Evolutionary conservation across 768 basidiomycete genomes (phyloP).

Genomic region (Tricholomella constricta): DNA sequence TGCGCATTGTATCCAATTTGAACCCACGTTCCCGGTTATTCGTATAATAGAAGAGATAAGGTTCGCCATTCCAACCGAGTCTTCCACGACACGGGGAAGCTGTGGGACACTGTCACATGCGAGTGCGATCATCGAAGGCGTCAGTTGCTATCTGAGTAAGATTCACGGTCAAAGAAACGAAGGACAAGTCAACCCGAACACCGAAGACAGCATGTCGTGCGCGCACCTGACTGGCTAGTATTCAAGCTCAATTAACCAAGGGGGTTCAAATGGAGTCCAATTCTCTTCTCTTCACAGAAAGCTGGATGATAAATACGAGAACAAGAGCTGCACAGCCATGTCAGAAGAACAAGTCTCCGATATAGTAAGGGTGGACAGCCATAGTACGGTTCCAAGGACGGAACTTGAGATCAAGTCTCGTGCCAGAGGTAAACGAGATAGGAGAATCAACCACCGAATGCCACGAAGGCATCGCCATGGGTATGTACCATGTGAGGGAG

Average conservation of each 20-base stretch:
- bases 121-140: background rate
- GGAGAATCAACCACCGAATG: background rate
- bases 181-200: too few species aligned
- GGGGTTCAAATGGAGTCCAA: too few species aligned
- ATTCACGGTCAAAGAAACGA: too few species aligned
- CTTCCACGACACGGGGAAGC: background rate
- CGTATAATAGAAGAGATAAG: background rate
- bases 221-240: too few species aligned
- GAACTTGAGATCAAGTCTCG: background rate
- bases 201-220: too few species aligned
- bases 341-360: too few species aligned
- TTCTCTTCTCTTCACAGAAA: too few species aligned
- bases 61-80: background rate
- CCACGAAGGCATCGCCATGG: background rate
- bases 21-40: background rate
- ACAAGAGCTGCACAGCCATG: too few species aligned
- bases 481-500: background rate
- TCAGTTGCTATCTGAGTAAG: background rate
- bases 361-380: too few species aligned
- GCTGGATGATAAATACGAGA: too few species aligned
- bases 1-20: too few species aligned
- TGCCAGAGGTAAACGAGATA: background rate
- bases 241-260: too few species aligned
- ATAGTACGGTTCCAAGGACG: background rate
- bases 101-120: background rate